A percentile compares a stretch with the other conserved stretches of the same genome.
Conservation (phyloP, 83 land plant species). For the Picea abies region DNA sequence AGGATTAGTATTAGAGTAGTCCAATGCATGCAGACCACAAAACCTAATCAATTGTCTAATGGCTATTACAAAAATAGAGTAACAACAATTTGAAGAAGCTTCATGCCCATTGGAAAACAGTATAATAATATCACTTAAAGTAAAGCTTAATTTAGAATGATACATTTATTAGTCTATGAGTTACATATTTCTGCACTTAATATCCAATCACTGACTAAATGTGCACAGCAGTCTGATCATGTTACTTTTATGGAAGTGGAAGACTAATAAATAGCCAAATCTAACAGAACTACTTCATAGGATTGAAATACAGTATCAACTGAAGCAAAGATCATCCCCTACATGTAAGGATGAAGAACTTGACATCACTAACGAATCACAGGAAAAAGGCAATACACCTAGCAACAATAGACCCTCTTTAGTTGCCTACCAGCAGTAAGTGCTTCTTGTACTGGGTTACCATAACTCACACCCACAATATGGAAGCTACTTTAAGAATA, state of each 20-base stretch:
- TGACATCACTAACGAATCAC: neutral
- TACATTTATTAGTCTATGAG: neutral
- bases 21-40: neutral
- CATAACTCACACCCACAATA: neutral
- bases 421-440: neutral
- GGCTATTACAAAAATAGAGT: neutral
- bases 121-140: too few species aligned
- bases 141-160: neutral
- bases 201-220: neutral
- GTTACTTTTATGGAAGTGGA: neutral
- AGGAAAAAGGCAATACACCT: neutral
- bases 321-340: neutral
- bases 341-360: neutral
- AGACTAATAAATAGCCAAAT: neutral
- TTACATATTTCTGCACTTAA: neutral
- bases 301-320: neutral
- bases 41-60: neutral
- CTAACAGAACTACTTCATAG: neutral
- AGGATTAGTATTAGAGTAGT: constrained; percentile 4
- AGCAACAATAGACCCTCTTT: neutral
- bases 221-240: neutral
- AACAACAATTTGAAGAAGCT: neutral
- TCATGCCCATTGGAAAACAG: neutral
- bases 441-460: neutral
- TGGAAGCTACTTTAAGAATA: neutral